phyloP scores from a whole-genome alignment of 768 basidiomycete genomes.

The Pholiota molesta region DNA sequence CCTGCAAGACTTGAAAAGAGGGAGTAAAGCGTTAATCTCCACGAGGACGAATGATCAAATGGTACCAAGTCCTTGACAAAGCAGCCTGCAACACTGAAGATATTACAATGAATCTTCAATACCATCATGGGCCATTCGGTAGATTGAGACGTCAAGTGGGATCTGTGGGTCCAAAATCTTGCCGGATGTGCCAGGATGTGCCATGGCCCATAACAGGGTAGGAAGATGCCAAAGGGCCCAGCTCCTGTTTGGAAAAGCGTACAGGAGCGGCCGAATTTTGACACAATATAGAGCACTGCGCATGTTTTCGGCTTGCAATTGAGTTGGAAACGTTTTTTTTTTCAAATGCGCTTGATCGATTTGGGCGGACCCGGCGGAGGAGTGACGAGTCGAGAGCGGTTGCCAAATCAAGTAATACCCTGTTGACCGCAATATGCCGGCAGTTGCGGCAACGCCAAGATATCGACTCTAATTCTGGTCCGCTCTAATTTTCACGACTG shows the following conservation, averaged over 20 bases:
- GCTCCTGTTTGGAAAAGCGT: background rate
- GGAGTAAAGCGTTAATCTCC: conserved; percentile 10
- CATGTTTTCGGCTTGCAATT: background rate
- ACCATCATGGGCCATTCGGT: background rate
- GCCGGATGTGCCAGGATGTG: background rate
- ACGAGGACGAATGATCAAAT: conserved; percentile 15
- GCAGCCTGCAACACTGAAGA: background rate
- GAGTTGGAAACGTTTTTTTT: background rate
- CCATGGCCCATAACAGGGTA: background rate
- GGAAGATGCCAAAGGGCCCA: background rate
- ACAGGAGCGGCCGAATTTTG: background rate
- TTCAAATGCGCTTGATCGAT: background rate
- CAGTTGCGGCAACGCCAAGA: background rate
- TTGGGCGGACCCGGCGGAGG: background rate
- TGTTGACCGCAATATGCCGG: background rate
- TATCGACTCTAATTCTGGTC: no score
- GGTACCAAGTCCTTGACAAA: background rate
- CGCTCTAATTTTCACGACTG: no score
- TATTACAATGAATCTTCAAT: background rate
- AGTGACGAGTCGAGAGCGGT: background rate
- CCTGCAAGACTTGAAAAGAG: conserved; percentile 10
- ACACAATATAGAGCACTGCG: background rate
- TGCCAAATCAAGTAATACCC: background rate
- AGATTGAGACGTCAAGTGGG: background rate
- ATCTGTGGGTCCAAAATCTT: conserved; percentile 2